phyloP scores from a whole-genome alignment of 441 rosid species.

The Jatropha podagrica region DNA sequence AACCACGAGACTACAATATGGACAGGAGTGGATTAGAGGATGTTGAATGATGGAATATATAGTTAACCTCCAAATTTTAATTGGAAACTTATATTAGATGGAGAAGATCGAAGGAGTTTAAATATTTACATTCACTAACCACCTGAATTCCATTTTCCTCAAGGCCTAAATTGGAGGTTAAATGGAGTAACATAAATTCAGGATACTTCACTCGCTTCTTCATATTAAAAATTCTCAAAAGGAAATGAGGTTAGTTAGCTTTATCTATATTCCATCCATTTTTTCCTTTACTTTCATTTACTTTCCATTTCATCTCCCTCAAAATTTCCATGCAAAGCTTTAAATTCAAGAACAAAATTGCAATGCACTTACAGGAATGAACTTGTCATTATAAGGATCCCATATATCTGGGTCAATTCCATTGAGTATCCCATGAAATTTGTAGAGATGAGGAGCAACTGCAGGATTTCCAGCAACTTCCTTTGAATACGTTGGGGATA shows the following conservation, averaged over 20 bases:
- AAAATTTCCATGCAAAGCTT: not conserved
- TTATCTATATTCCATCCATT: not conserved
- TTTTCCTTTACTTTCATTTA: not conserved
- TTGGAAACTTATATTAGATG: not conserved
- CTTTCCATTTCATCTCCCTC: not conserved
- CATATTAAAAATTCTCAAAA: not conserved
- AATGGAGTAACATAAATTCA: not conserved
- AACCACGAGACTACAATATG: not conserved
- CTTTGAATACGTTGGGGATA: constrained; percentile 73
- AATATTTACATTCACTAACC: not conserved
- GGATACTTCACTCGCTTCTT: not conserved
- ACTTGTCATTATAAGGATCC: constrained; percentile 89
- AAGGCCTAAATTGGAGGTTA: not conserved
- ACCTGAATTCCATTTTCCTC: not conserved
- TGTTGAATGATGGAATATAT: not conserved
- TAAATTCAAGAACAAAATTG: not conserved
- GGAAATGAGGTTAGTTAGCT: not conserved
- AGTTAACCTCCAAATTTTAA: not conserved
- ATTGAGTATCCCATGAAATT: constrained; percentile 90
- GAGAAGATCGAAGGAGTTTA: not conserved
- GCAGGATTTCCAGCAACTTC: constrained; percentile 81
- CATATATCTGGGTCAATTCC: constrained; percentile 96
- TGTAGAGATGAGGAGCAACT: constrained; percentile 71
- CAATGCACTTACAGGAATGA: constrained; percentile 68
- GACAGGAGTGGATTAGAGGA: not conserved